Evolutionary conservation across 1,139 yeast species (phyloP).

Genomic region (Geotrichum histeridarum): DNA sequence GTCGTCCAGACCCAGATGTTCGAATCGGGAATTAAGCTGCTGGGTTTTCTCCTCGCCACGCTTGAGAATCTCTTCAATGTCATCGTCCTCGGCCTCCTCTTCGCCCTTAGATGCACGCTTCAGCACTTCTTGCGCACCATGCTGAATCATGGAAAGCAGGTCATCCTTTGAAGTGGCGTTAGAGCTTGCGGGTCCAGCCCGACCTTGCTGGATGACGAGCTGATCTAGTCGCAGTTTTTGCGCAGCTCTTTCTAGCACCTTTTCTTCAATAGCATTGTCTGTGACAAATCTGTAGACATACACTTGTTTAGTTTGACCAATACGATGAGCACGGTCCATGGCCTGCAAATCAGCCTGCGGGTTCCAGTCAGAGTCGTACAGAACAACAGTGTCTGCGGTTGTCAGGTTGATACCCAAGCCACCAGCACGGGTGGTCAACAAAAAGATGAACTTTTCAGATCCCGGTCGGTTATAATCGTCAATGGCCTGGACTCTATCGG

Average conservation of each 20-base stretch:
- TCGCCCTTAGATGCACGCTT: conserved; percentile 36
- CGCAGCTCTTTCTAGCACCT: conserved; percentile 91
- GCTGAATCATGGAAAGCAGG: conserved; percentile 89
- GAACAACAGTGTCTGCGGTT: conserved; percentile 82
- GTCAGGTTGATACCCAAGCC: conserved; percentile 94
- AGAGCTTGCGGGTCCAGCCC: conserved; percentile 46
- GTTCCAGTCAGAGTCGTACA: conserved; percentile 96
- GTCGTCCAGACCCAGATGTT: conserved; percentile 83
- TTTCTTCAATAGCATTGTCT: conserved; percentile 94
- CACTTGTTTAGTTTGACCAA: conserved; percentile 96
- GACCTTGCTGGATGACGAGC: conserved; percentile 91
- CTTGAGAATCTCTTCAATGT: conserved; percentile 71
- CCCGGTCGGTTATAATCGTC: conserved; percentile 85
- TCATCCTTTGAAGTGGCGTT: conserved; percentile 73
- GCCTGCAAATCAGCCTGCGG: conserved; percentile 99
- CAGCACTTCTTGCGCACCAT: conserved; percentile 88
- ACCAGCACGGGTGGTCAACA: conserved; percentile 97
- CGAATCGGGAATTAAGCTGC: conserved; percentile 69
- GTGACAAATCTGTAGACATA: conserved; percentile 87
- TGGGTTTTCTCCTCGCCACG: conserved; percentile 81
- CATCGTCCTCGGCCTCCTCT: conserved; percentile 49
- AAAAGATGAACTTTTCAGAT: conserved; percentile 75
- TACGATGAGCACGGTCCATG: conserved; percentile 98
- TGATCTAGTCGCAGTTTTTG: conserved; percentile 90
- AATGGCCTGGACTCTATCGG: conserved; percentile 85